Conservation (phyloP, 345 rosid species). For the Theobroma cacao region DNA sequence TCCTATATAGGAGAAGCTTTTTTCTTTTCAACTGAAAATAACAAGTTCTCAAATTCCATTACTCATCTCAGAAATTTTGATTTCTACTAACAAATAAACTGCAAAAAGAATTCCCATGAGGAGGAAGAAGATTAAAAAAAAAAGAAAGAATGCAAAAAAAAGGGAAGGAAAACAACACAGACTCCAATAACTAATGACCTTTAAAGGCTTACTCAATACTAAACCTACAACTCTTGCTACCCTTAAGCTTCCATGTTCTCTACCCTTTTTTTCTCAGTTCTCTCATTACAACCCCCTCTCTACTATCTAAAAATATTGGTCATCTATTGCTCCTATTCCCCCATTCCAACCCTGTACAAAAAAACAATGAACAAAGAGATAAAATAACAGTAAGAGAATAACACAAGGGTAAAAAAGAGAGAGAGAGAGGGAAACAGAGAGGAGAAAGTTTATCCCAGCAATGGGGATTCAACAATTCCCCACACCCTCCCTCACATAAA, state of each 20-base stretch:
- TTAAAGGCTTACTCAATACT: conserved; percentile 29
- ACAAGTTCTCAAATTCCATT: conserved; percentile 33
- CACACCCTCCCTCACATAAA: conserved; percentile 30
- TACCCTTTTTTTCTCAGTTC: conserved; percentile 18
- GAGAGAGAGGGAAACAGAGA: background rate
- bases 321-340: conserved; percentile 40
- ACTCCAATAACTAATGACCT: conserved; percentile 29
- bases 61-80: conserved; percentile 30
- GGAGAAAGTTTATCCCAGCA: conserved; percentile 1
- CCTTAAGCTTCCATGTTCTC: conserved; percentile 27
- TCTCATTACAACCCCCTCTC: conserved; percentile 34
- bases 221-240: conserved; percentile 34
- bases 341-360: conserved; percentile 55
- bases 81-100: conserved; percentile 46
- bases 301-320: conserved; percentile 29
- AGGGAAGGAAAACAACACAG: conserved; percentile 20
- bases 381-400: conserved; percentile 30
- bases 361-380: conserved; percentile 41
- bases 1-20: no score
- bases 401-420: background rate
- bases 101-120: conserved; percentile 58
- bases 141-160: conserved; percentile 19
- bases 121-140: conserved; percentile 7
- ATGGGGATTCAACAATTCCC: conserved; percentile 6
- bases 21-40: background rate